phyloP scores from a whole-genome alignment of 2,329 filamentous ascomycete genomes.

The Penicillium thymicola region DNA sequence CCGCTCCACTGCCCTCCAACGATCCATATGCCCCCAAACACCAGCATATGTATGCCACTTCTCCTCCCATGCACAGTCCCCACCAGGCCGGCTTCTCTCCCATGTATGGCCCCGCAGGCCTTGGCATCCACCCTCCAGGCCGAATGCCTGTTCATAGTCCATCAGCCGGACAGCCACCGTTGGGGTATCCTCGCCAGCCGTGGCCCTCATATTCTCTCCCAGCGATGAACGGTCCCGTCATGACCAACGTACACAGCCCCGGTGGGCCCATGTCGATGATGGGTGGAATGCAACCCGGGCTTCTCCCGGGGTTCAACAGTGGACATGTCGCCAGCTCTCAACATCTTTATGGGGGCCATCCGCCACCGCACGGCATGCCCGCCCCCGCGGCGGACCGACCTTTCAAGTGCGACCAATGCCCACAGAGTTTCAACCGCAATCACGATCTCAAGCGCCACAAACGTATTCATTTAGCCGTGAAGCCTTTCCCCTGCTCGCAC shows the following conservation, averaged over 20 bases:
- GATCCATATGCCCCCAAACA: constrained; percentile 59
- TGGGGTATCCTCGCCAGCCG: constrained; percentile 42
- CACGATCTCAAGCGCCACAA: constrained; percentile 96
- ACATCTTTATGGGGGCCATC: constrained; percentile 58
- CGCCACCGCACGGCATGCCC: constrained; percentile 54
- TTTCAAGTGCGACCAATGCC: constrained; percentile 90
- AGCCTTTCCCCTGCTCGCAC: constrained; percentile 86
- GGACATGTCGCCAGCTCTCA: constrained; percentile 56
- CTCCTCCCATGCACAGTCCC: constrained; percentile 49
- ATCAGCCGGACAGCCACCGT: constrained; percentile 38
- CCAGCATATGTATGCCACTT: constrained; percentile 42
- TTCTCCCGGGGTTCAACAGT: constrained; percentile 60
- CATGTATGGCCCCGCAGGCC: constrained; percentile 42
- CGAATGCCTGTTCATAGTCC: constrained; percentile 55
- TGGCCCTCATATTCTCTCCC: constrained; percentile 57
- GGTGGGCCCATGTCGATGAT: constrained; percentile 69
- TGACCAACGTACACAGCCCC: constrained; percentile 76
- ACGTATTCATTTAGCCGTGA: constrained; percentile 88
- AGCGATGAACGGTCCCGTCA: constrained; percentile 63
- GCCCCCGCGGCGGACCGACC: constrained; percentile 70
- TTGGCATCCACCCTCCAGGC: constrained; percentile 41
- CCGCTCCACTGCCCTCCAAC: constrained; percentile 52
- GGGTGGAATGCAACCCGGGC: constrained; percentile 54
- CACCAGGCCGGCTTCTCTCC: constrained; percentile 46
- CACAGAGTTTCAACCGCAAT: constrained; percentile 92